Percentiles rank a stretch among this genome's conserved stretches.
phyloP scores from a whole-genome alignment of 371 early-diverging fungal genomes.

The Rhizopus sp. region DNA sequence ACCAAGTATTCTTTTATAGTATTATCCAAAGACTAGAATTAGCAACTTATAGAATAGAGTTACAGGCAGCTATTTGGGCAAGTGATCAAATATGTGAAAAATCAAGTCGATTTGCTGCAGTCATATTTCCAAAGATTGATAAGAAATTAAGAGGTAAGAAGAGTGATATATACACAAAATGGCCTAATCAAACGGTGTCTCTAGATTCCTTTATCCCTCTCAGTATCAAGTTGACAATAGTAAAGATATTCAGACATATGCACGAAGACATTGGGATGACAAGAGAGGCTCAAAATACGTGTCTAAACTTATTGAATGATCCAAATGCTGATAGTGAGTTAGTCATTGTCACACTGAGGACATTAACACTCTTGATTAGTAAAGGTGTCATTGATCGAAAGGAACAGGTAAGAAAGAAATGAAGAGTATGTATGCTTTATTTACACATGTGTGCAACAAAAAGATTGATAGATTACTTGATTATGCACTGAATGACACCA shows the following conservation, averaged over 20 bases:
- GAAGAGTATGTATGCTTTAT: neutral
- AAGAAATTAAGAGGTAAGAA: slow-evolving; percentile 31
- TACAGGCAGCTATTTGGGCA: slow-evolving; percentile 61
- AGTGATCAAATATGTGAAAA: slow-evolving; percentile 57
- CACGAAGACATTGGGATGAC: slow-evolving; percentile 58
- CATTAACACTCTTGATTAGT: slow-evolving; percentile 48
- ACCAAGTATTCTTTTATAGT: slow-evolving; percentile 18
- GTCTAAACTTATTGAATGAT: slow-evolving; percentile 45
- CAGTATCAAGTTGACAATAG: slow-evolving; percentile 43
- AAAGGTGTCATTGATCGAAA: slow-evolving; percentile 53
- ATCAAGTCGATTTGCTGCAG: slow-evolving; percentile 52
- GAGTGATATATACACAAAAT: slow-evolving; percentile 16
- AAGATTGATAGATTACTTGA: slow-evolving; percentile 43
- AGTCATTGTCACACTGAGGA: slow-evolving; percentile 44
- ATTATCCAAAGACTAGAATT: slow-evolving; percentile 44
- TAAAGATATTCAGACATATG: slow-evolving; percentile 63
- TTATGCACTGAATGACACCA: slow-evolving; percentile 34
- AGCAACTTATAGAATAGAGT: slow-evolving; percentile 53
- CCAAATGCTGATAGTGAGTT: slow-evolving; percentile 40
- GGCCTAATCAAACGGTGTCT: slow-evolving; percentile 11
- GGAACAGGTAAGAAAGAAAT: slow-evolving; percentile 37
- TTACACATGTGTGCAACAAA: neutral
- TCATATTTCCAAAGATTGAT: slow-evolving; percentile 42
- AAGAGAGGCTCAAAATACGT: slow-evolving; percentile 51
- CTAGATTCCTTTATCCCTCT: slow-evolving; percentile 38